Evolutionary conservation across 495 filamentous ascomycete genomes (phyloP).

Genomic region (Tuber brumale): DNA sequence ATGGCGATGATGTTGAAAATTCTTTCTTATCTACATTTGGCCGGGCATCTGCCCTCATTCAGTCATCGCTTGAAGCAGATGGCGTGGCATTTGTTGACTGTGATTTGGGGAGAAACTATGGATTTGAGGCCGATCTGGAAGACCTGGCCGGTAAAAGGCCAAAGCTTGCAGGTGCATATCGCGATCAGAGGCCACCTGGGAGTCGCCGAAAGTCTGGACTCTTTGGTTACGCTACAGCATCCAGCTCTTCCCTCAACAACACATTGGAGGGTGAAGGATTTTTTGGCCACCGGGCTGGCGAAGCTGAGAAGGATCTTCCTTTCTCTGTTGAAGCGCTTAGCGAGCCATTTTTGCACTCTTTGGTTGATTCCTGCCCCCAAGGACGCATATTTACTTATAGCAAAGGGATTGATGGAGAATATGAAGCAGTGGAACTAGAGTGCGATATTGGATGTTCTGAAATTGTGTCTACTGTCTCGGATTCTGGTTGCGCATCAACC

Average conservation of each 20-base stretch:
- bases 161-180: slow-evolving; percentile 6
- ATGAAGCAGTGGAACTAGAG: neutral
- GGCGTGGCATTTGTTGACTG: slow-evolving; percentile 47
- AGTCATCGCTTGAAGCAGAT: slow-evolving; percentile 46
- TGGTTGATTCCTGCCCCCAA: slow-evolving; percentile 29
- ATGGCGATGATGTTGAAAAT: slow-evolving; percentile 19
- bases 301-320: slow-evolving; percentile 25
- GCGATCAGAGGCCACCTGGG: slow-evolving; percentile 20
- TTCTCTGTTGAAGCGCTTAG: slow-evolving; percentile 31
- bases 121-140: slow-evolving; percentile 8
- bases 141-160: slow-evolving; percentile 7
- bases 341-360: slow-evolving; percentile 24
- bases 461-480: neutral
- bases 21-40: slow-evolving; percentile 42
- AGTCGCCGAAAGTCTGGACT: slow-evolving; percentile 29
- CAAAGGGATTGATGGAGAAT: slow-evolving; percentile 1
- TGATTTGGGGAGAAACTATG: slow-evolving; percentile 32
- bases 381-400: slow-evolving; percentile 32
- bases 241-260: slow-evolving; percentile 21
- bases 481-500: neutral
- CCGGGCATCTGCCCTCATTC: slow-evolving; percentile 44
- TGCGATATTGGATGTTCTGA: slow-evolving; percentile 1
- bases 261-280: slow-evolving; percentile 18
- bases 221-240: slow-evolving; percentile 32
- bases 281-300: slow-evolving; percentile 20